Evolutionary conservation across 1,284 basidiomycete species (phyloP).

Genomic region (Filobasidium uniguttulatum): DNA sequence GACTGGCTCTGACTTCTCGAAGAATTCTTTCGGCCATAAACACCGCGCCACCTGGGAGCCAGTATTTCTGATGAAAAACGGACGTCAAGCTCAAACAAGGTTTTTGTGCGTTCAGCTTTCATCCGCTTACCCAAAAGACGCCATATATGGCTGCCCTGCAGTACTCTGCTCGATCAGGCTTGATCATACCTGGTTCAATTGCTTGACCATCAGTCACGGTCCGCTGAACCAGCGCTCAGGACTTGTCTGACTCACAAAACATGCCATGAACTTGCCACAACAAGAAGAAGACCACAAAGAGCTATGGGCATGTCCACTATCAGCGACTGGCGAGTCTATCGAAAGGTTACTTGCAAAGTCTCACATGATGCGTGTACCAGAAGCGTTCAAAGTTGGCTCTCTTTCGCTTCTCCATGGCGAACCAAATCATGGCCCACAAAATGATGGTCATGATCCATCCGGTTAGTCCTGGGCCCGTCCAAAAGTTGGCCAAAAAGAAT

Average conservation of each 20-base stretch:
- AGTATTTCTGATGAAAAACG: slow-evolving; percentile 52
- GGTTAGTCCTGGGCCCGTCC: slow-evolving; percentile 73
- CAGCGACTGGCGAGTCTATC: background rate
- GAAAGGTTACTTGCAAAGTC: background rate
- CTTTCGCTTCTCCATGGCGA: slow-evolving; percentile 61
- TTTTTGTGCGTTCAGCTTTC: background rate
- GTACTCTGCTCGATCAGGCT: slow-evolving; percentile 71
- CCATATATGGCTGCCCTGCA: slow-evolving; percentile 73
- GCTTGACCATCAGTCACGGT: no score
- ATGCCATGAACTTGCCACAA: slow-evolving; percentile 83
- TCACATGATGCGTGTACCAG: slow-evolving; percentile 67
- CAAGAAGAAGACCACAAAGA: slow-evolving; percentile 80
- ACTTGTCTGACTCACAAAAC: slow-evolving; percentile 61
- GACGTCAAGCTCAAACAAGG: slow-evolving; percentile 2
- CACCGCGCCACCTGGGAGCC: slow-evolving; percentile 70
- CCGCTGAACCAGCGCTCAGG: no score
- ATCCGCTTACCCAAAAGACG: slow-evolving; percentile 59
- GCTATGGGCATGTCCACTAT: slow-evolving; percentile 24
- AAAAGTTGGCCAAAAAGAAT: slow-evolving; percentile 62
- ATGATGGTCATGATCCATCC: slow-evolving; percentile 76
- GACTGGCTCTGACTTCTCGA: slow-evolving; percentile 71
- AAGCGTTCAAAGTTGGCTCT: slow-evolving; percentile 65
- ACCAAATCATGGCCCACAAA: slow-evolving; percentile 64
- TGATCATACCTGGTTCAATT: slow-evolving; percentile 31
- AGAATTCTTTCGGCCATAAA: slow-evolving; percentile 73